Base-by-base conservation (phyloP, 2,329 filamentous ascomycete genomes). In the Ceratocystis colombiana region DNA sequence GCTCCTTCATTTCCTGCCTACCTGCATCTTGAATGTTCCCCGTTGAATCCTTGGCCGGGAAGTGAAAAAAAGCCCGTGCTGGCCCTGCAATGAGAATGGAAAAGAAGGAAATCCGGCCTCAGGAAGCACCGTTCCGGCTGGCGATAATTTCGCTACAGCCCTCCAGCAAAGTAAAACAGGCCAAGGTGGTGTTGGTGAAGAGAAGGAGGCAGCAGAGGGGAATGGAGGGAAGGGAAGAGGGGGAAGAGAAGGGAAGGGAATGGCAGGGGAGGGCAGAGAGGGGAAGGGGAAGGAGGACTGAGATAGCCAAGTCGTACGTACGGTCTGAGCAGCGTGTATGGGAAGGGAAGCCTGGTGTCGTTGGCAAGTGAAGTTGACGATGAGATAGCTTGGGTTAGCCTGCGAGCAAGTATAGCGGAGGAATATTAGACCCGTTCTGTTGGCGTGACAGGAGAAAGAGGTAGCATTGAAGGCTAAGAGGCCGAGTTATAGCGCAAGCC, bases 121-220 rank as follows among this genome's bases (percentile, higher is more conserved):
- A 57, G 25, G 25, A 57, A 57, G 15, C 25, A 57, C 12, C 10
- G 17, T 33, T 57, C 53, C 30, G 25, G 28, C 20, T 57, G 53
- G 25, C 15, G 53, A 57, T 33, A 57, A 57, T 57, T n/a, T 57
- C 53, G 53, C 53, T 57, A 57, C 53, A n/a, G 53, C 2, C 22
- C n/a, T 57, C 53, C 53, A 57, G 53, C 17, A 30, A 57, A 57
- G 53, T n/a, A 57, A 57, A 57, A 57, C 53, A 57, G 10, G 53
- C 53, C 53, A 57, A 57, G 25, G 3, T 12, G 53, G 15, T 5
- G 28, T 33, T 12, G 4, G 25, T 2, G 10, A 30, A 57, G 53
- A 28, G 30, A 17, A 22, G 22, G 22, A n/a, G 33, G 33, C 8
- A 37, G 33, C 2, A 28, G 53, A 57, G 25, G 53, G 3, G 22